Conservation (phyloP, 768 basidiomycete species). For the Mycena alexandri region DNA sequence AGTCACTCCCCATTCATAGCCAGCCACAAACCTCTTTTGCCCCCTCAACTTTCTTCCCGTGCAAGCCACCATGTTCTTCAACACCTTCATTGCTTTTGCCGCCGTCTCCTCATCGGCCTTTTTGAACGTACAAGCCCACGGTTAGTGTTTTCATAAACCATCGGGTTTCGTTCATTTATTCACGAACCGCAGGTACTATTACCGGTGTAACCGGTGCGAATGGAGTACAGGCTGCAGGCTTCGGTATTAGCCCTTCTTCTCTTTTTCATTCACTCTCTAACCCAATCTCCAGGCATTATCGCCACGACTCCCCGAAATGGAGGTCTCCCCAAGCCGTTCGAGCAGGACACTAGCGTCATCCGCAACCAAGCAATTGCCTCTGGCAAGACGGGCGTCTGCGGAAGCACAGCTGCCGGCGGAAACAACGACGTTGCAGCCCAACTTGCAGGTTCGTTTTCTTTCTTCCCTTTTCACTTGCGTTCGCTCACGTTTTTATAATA, state of each 20-base stretch:
- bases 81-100: slow-evolving; percentile 26
- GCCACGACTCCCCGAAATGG: slow-evolving; percentile 32
- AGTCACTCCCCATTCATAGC: slow-evolving; percentile 27
- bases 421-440: slow-evolving; percentile 37
- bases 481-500: background rate
- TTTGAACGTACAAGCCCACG: slow-evolving; percentile 32
- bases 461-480: background rate
- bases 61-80: slow-evolving; percentile 38
- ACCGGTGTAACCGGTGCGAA: slow-evolving; percentile 34
- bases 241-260: background rate
- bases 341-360: slow-evolving; percentile 37
- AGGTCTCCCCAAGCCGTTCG: slow-evolving; percentile 25
- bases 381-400: slow-evolving; percentile 35
- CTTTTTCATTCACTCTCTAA: background rate
- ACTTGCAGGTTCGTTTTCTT: slow-evolving; percentile 26
- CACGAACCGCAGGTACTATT: slow-evolving; percentile 22
- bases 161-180: background rate
- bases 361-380: slow-evolving; percentile 29
- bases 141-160: background rate
- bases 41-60: slow-evolving; percentile 23
- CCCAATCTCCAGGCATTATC: slow-evolving; percentile 24
- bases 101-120: slow-evolving; percentile 23
- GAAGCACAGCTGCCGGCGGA: slow-evolving; percentile 28
- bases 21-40: background rate
- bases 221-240: slow-evolving; percentile 28